Conservation (phyloP, 2,329 filamentous ascomycete species). For the Dryadomyces quercivorus region DNA sequence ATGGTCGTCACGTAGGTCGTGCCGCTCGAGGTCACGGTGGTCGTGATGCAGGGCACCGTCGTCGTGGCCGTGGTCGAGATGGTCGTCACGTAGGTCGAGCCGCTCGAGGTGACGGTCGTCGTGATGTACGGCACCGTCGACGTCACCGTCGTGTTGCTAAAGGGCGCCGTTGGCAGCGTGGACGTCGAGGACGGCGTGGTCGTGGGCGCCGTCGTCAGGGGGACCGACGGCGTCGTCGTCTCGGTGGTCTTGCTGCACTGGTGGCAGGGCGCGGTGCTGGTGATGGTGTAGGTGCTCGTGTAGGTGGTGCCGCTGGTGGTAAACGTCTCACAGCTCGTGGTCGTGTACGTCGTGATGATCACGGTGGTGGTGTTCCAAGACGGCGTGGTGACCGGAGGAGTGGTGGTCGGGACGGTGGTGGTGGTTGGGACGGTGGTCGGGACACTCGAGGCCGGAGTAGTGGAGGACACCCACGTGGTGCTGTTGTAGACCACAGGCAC, state of each 20-base stretch:
- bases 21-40: background rate
- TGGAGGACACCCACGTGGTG: background rate
- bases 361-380: conserved; percentile 3
- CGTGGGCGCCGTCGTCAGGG: background rate
- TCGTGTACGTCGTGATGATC: conserved; percentile 1
- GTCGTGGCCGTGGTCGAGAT: background rate
- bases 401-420: conserved; percentile 1
- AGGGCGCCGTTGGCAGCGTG: background rate
- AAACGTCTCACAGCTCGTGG: background rate
- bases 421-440: background rate
- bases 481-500: background rate
- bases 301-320: conserved; percentile 5
- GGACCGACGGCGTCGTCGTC: background rate
- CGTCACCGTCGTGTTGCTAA: background rate
- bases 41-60: background rate
- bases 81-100: conserved; percentile 1
- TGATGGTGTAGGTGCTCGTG: conserved; percentile 3
- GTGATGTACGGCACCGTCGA: background rate
- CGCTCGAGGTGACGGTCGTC: background rate
- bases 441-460: no score
- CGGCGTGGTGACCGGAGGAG: background rate
- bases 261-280: conserved; percentile 1
- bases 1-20: conserved; percentile 1
- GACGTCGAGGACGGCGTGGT: background rate
- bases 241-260: background rate